phyloP scores from a whole-genome alignment of 2,329 filamentous ascomycete species.

The Stachybotrys elegans region DNA sequence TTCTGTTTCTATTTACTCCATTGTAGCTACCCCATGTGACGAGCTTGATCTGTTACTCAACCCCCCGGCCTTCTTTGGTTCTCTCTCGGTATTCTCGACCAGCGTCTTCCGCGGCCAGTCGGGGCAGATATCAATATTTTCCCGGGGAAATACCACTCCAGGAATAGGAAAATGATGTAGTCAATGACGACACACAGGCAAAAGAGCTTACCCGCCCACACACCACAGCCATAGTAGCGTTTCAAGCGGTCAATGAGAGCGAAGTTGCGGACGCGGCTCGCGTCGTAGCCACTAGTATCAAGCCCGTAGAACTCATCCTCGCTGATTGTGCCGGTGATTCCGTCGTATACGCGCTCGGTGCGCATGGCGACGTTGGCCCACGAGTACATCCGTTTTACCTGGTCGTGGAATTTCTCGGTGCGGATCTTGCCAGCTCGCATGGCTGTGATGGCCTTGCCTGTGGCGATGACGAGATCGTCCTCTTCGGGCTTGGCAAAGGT shows the following conservation, averaged over 20 bases:
- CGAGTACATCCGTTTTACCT: slow-evolving; percentile 97
- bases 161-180: slow-evolving; percentile 81
- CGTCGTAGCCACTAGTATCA: slow-evolving; percentile 64
- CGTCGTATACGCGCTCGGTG: slow-evolving; percentile 92
- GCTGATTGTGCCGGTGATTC: slow-evolving; percentile 79
- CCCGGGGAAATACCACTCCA: slow-evolving; percentile 81
- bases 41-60: slow-evolving; percentile 27
- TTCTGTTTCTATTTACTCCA: slow-evolving; percentile 14
- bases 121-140: slow-evolving; percentile 80
- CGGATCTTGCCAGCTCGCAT: slow-evolving; percentile 81
- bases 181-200: slow-evolving; percentile 92
- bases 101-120: slow-evolving; percentile 81
- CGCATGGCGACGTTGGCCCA: slow-evolving; percentile 94
- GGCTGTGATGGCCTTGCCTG: slow-evolving; percentile 80
- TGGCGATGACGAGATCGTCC: slow-evolving; percentile 86
- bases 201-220: slow-evolving; percentile 97
- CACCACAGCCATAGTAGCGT: slow-evolving; percentile 94
- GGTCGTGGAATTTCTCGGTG: slow-evolving; percentile 91
- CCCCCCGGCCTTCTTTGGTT: slow-evolving; percentile 18
- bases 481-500: slow-evolving; percentile 96
- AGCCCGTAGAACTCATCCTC: slow-evolving; percentile 87
- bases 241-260: slow-evolving; percentile 92
- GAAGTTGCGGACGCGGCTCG: slow-evolving; percentile 74
- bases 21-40: slow-evolving; percentile 21
- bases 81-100: slow-evolving; percentile 20